Conservation (phyloP, 306 rosid genomes). For the Lathyrus oleraceus region DNA sequence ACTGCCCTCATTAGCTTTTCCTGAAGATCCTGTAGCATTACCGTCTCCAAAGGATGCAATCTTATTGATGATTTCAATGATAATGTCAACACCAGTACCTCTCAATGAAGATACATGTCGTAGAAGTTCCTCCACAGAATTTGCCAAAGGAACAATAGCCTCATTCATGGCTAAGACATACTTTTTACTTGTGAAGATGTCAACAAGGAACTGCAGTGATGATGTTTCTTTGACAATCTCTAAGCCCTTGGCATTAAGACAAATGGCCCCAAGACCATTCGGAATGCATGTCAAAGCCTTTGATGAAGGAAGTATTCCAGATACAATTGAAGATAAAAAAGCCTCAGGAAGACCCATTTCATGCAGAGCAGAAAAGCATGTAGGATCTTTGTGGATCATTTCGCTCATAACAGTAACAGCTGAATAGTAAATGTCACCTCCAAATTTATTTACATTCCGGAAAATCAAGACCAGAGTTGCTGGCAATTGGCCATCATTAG, state of each 20-base stretch:
- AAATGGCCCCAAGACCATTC: conserved; percentile 94
- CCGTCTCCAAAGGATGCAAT: conserved; percentile 66
- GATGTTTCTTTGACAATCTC: conserved; percentile 78
- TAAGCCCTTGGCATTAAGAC: conserved; percentile 90
- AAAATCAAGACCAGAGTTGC: conserved; percentile 69
- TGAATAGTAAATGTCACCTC: conserved; percentile 94
- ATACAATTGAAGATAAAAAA: conserved; percentile 76
- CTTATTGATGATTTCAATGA: conserved; percentile 74
- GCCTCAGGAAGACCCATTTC: conserved; percentile 96
- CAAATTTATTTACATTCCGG: conserved; percentile 75
- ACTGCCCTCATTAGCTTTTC: conserved; percentile 58
- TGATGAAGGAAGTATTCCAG: conserved; percentile 86
- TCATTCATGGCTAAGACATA: conserved; percentile 84
- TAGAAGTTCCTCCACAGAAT: conserved; percentile 94
- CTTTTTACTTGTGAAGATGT: conserved; percentile 80
- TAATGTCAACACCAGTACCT: conserved; percentile 85
- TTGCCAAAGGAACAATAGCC: conserved; percentile 90
- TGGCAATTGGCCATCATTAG: conserved; percentile 73
- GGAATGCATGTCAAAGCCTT: conserved; percentile 92
- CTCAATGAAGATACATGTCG: conserved; percentile 89
- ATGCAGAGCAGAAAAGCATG: conserved; percentile 75
- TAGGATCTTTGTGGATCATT: conserved; percentile 96
- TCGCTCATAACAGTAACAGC: conserved; percentile 99
- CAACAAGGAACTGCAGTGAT: conserved; percentile 76
- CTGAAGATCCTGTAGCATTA: conserved; percentile 50